phyloP scores from a whole-genome alignment of 1,139 yeast species.

The Pichia sp. region DNA sequence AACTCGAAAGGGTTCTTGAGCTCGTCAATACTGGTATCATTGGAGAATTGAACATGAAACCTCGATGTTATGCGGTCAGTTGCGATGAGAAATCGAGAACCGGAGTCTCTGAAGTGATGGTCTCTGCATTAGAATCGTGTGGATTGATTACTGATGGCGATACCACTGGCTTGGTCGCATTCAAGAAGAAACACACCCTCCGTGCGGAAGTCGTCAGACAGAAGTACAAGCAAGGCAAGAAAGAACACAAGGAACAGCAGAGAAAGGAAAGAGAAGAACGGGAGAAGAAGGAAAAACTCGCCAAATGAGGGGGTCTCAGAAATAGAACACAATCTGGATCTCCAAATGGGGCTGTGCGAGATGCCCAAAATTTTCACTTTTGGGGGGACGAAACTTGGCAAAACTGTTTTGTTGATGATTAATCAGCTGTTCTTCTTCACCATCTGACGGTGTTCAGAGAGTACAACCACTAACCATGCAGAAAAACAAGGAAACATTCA shows the following conservation, averaged over 20 bases:
- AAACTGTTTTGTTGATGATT: no score
- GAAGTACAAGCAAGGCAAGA: neutral
- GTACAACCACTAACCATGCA: no score
- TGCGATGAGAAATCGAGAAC: slow-evolving; percentile 35
- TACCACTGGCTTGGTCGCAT: neutral
- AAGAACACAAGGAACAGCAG: slow-evolving; percentile 1
- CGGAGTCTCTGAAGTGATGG: slow-evolving; percentile 40
- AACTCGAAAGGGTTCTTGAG: slow-evolving; percentile 26
- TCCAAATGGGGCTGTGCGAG: no score
- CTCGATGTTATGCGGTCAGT: slow-evolving; percentile 40
- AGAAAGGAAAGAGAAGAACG: neutral
- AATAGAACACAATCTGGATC: no score
- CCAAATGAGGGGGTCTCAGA: neutral
- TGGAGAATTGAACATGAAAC: slow-evolving; percentile 33
- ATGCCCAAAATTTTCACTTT: no score
- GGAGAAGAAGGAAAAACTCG: neutral
- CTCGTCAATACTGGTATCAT: slow-evolving; percentile 26
- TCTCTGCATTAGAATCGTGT: slow-evolving; percentile 39
- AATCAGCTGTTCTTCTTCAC: no score
- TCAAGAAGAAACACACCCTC: slow-evolving; percentile 1
- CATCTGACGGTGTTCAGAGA: no score
- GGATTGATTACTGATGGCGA: slow-evolving; percentile 25
- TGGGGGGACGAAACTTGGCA: no score
- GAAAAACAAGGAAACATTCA: neutral
- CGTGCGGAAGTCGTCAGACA: neutral